A percentile compares a stretch with the other conserved stretches of the same genome.
phyloP scores from a whole-genome alignment of 2,329 filamentous ascomycete genomes.

The Hypoxylon sp. region DNA sequence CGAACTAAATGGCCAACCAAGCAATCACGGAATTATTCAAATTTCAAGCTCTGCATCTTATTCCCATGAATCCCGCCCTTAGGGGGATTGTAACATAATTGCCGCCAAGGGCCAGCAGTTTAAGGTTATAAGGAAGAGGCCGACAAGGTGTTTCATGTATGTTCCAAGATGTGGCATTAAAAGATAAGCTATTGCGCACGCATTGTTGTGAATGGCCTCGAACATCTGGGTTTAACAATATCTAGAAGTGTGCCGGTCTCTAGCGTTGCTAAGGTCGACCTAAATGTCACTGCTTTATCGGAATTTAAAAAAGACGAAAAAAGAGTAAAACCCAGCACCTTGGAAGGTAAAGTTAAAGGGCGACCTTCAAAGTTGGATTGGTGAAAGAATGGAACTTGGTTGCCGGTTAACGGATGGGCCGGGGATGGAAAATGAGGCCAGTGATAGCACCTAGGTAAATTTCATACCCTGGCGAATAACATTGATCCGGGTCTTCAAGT shows the following conservation, averaged over 20 bases:
- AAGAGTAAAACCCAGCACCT: not conserved
- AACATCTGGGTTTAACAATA: conserved; percentile 7
- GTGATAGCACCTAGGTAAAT: conserved; percentile 22
- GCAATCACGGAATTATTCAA: conserved; percentile 20
- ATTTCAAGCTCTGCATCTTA: not conserved
- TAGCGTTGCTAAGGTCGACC: not conserved
- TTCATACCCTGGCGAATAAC: conserved; percentile 20
- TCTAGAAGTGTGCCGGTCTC: not conserved
- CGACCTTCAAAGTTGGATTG: not conserved
- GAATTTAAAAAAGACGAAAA: not conserved
- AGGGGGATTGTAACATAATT: conserved; percentile 2
- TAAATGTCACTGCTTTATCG: not conserved
- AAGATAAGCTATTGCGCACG: conserved; percentile 26
- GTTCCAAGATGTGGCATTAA: conserved; percentile 43
- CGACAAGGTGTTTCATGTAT: conserved; percentile 30
- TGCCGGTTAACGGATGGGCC: conserved; percentile 21
- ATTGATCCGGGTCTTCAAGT: not conserved
- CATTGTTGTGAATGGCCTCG: conserved; percentile 28
- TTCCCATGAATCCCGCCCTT: conserved; percentile 6
- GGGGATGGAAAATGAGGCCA: conserved; percentile 4
- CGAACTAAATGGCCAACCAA: conserved; percentile 9
- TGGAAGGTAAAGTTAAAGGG: not conserved
- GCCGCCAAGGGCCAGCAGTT: conserved; percentile 4
- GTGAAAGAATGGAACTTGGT: conserved; percentile 7
- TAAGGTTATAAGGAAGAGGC: conserved; percentile 3